Percentiles rank a stretch among this genome's conserved stretches.
Conservation (phyloP, 1,139 yeast genomes). For the Sugiyamaella pinicola region DNA sequence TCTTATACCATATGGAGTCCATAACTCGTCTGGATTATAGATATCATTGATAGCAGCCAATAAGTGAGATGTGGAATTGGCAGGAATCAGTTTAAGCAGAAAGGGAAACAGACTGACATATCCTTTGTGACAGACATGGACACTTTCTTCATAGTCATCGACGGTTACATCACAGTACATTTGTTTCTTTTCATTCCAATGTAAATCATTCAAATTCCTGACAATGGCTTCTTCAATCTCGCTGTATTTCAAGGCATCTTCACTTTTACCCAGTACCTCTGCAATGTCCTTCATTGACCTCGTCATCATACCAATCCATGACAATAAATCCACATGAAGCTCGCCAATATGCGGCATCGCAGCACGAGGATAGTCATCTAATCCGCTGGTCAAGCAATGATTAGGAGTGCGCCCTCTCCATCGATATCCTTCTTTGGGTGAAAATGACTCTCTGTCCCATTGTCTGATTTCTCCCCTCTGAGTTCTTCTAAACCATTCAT, state of each 20-base stretch:
- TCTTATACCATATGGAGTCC: slow-evolving; percentile 80
- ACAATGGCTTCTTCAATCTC: slow-evolving; percentile 58
- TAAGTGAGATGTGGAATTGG: slow-evolving; percentile 52
- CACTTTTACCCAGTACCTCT: slow-evolving; percentile 55
- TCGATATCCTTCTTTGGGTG: slow-evolving; percentile 68
- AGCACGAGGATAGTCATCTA: slow-evolving; percentile 94
- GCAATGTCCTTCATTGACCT: slow-evolving; percentile 79
- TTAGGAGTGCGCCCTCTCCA: slow-evolving; percentile 91
- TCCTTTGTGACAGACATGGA: slow-evolving; percentile 82
- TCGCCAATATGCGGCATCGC: slow-evolving; percentile 83
- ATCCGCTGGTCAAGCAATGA: slow-evolving; percentile 89
- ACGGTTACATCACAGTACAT: slow-evolving; percentile 86
- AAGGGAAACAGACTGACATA: slow-evolving; percentile 88
- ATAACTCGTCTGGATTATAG: slow-evolving; percentile 69
- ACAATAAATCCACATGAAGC: slow-evolving; percentile 80
- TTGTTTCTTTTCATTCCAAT: slow-evolving; percentile 71
- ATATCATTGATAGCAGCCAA: slow-evolving; percentile 56
- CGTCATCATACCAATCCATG: slow-evolving; percentile 96
- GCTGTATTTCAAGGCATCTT: slow-evolving; percentile 58
- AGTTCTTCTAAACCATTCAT: slow-evolving; percentile 80
- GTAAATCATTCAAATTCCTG: slow-evolving; percentile 66
- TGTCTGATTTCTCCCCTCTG: slow-evolving; percentile 78
- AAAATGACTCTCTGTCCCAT: slow-evolving; percentile 61
- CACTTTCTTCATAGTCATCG: slow-evolving; percentile 66
- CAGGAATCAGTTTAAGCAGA: slow-evolving; percentile 66